Conservation (phyloP, 2,329 filamentous ascomycete genomes). For the Pseudogymnoascus sp. region DNA sequence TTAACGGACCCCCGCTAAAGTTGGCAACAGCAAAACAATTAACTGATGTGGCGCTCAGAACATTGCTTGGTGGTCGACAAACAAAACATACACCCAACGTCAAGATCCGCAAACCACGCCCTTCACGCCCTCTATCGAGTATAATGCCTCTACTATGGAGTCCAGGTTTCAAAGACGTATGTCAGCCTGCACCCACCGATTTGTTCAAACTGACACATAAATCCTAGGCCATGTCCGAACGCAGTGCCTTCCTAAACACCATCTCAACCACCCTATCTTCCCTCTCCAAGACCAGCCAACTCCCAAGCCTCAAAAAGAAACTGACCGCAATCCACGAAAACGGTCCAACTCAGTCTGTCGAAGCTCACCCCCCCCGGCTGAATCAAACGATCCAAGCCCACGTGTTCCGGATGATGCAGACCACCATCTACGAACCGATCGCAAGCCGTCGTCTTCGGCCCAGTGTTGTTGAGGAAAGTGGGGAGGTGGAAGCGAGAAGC, state of each 20-base stretch:
- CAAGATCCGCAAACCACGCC: constrained; percentile 12
- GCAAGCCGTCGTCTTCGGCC: constrained; percentile 10
- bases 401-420: constrained; percentile 11
- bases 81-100: constrained; percentile 9
- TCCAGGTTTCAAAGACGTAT: constrained; percentile 23
- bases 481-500: background rate
- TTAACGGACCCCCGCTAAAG: background rate
- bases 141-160: constrained; percentile 21
- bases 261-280: constrained; percentile 15
- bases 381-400: constrained; percentile 8
- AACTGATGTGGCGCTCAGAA: constrained; percentile 12
- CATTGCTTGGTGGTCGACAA: constrained; percentile 13
- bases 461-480: constrained; percentile 6
- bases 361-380: background rate
- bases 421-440: constrained; percentile 7
- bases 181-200: background rate
- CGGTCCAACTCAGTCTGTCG: background rate
- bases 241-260: constrained; percentile 15
- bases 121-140: constrained; percentile 13
- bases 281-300: constrained; percentile 17
- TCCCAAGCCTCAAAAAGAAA: constrained; percentile 18
- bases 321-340: constrained; percentile 10
- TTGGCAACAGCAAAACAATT: constrained; percentile 10
- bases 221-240: constrained; percentile 16
- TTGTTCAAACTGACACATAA: background rate